phyloP scores from a whole-genome alignment of 2,329 filamentous ascomycete genomes.

The Penicillium sp. region DNA sequence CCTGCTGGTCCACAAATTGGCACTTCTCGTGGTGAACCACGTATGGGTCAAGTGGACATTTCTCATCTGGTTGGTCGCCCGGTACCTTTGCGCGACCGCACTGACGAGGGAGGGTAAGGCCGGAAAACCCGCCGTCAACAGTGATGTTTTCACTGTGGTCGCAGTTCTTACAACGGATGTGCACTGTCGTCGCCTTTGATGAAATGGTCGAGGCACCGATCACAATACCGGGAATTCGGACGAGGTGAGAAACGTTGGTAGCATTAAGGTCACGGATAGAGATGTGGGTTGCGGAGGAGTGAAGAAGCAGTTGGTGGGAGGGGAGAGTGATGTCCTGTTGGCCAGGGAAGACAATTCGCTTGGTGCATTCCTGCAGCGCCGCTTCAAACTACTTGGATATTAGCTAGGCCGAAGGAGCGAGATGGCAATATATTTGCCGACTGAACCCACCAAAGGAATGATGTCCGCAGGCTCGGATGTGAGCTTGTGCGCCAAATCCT shows the following conservation, averaged over 20 bases:
- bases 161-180: constrained; percentile 88
- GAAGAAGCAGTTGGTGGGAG: constrained; percentile 90
- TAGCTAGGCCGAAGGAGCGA: constrained; percentile 1
- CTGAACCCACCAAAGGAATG: constrained; percentile 76
- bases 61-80: constrained; percentile 68
- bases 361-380: constrained; percentile 87
- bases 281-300: constrained; percentile 86
- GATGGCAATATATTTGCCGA: not conserved
- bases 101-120: constrained; percentile 78
- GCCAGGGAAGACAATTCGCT: constrained; percentile 87
- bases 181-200: constrained; percentile 86
- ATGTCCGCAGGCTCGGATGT: constrained; percentile 89
- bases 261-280: constrained; percentile 95
- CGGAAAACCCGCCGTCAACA: constrained; percentile 83
- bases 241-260: constrained; percentile 88
- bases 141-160: constrained; percentile 70
- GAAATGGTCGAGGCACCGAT: constrained; percentile 97
- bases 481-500: constrained; percentile 88
- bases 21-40: constrained; percentile 94
- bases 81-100: constrained; percentile 67
- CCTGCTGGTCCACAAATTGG: constrained; percentile 94
- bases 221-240: constrained; percentile 94
- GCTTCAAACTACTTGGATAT: constrained; percentile 73
- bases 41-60: constrained; percentile 92
- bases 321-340: constrained; percentile 71